These are phyloP conservation scores for Eurotiales sp. DNA, from an alignment of 2,329 filamentous ascomycete species.

Conservation along the genomic window DNA sequence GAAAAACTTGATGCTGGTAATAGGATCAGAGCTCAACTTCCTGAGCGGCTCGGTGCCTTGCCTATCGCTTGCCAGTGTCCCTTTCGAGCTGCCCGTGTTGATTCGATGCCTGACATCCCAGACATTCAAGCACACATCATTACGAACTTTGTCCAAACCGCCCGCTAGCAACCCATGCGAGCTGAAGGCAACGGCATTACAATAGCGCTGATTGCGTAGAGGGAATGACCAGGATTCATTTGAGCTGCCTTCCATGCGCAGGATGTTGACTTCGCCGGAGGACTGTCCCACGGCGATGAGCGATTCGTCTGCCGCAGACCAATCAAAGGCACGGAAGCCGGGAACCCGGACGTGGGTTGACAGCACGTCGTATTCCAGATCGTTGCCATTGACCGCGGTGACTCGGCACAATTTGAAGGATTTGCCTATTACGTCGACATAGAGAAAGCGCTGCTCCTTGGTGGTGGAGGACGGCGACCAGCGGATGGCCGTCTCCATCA, in stretches of 20 bases:
- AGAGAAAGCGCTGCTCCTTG: constrained; percentile 54
- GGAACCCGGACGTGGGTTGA: constrained; percentile 54
- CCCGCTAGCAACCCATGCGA: constrained; percentile 55
- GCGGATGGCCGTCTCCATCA: constrained; percentile 59
- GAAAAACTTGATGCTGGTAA: constrained; percentile 64
- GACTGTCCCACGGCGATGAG: constrained; percentile 59
- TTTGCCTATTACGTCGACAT: constrained; percentile 59
- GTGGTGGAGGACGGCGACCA: constrained; percentile 59
- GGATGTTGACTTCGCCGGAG: constrained; percentile 58
- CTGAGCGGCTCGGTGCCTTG: constrained; percentile 49
- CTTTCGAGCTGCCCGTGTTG: constrained; percentile 30
- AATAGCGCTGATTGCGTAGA: constrained; percentile 60
- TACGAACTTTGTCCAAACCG: constrained; percentile 60
- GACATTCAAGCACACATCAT: constrained; percentile 62
- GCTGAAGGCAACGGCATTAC: constrained; percentile 62
- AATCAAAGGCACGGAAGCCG: constrained; percentile 63
- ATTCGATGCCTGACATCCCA: constrained; percentile 57
- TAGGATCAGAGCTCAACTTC: constrained; percentile 58
- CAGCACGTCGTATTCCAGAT: constrained; percentile 51
- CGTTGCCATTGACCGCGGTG: constrained; percentile 33
- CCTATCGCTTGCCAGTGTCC: constrained; percentile 25
- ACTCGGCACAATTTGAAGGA: constrained; percentile 57
- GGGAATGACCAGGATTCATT: constrained; percentile 51
- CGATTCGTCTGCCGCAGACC: constrained; percentile 57
- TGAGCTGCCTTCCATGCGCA: constrained; percentile 52